phyloP scores from a whole-genome alignment of 1,284 basidiomycete genomes.

The Ustilago curta region DNA sequence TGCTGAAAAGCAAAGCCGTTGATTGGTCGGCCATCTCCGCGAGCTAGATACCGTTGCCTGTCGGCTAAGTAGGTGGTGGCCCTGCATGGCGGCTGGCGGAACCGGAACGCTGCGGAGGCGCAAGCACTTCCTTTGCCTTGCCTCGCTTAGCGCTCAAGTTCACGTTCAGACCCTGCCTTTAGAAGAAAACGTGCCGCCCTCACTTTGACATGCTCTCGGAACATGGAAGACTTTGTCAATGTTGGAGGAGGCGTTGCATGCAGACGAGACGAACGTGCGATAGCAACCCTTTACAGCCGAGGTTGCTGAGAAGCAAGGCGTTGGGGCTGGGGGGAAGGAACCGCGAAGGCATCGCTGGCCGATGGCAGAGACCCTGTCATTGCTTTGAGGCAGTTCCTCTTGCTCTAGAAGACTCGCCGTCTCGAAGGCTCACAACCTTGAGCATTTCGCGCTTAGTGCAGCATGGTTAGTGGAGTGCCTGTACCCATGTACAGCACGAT shows the following conservation, averaged over 20 bases:
- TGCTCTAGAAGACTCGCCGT: too few relatives aligned
- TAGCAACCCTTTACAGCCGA: constrained; percentile 35
- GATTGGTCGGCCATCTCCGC: constrained; percentile 49
- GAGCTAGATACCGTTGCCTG: constrained; percentile 14
- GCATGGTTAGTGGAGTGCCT: not conserved
- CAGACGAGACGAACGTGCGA: constrained; percentile 42
- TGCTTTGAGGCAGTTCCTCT: not conserved
- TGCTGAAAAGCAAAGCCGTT: constrained; percentile 3
- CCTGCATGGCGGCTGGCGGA: constrained; percentile 18
- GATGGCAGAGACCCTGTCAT: constrained; percentile 8
- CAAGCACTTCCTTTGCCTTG: not conserved
- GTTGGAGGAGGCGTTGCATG: constrained; percentile 2
- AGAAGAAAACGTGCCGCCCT: constrained; percentile 19
- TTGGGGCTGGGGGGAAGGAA: constrained; percentile 16
- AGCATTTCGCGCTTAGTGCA: too few relatives aligned
- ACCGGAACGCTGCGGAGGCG: constrained; percentile 11
- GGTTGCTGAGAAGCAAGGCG: constrained; percentile 24
- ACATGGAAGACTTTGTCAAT: constrained; percentile 15
- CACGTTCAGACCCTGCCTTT: not conserved
- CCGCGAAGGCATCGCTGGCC: not conserved
- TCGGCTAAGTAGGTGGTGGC: constrained; percentile 19
- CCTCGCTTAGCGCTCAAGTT: constrained; percentile 14
- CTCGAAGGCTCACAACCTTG: too few relatives aligned
- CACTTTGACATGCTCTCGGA: not conserved
- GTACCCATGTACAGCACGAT: not conserved